A percentile compares a stretch with the other conserved stretches of the same genome.
Evolutionary conservation across 2,329 filamentous ascomycete genomes (phyloP).

Genomic region (Colletotrichum orbiculare): DNA sequence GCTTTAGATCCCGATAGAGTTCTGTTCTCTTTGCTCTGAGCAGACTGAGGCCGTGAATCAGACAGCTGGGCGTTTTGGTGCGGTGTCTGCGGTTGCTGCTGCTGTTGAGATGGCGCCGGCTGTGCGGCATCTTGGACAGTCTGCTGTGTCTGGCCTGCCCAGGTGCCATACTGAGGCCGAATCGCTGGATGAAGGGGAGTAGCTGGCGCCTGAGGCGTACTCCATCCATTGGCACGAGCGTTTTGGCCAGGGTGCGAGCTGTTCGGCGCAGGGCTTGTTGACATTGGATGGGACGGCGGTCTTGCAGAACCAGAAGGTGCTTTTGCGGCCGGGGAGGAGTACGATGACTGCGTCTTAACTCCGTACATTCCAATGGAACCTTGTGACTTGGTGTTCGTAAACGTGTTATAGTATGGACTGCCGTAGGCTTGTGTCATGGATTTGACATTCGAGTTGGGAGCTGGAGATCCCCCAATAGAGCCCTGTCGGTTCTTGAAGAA

Average conservation of each 20-base stretch:
- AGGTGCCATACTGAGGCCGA: slow-evolving; percentile 44
- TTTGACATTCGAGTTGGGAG: slow-evolving; percentile 4
- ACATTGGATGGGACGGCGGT: slow-evolving; percentile 33
- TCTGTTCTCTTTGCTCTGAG: slow-evolving; percentile 22
- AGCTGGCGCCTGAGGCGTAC: slow-evolving; percentile 35
- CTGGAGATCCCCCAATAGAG: slow-evolving; percentile 35
- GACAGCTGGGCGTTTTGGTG: background rate
- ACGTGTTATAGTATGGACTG: slow-evolving; percentile 27
- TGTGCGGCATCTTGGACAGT: slow-evolving; percentile 7
- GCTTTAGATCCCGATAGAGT: slow-evolving; percentile 21
- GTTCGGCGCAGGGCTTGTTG: slow-evolving; percentile 20
- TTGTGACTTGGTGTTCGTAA: slow-evolving; percentile 21
- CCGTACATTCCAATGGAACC: slow-evolving; percentile 36
- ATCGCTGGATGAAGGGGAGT: slow-evolving; percentile 51
- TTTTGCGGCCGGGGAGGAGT: slow-evolving; percentile 29
- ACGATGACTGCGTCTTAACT: slow-evolving; percentile 32
- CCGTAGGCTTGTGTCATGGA: slow-evolving; percentile 11
- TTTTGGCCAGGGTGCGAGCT: slow-evolving; percentile 29
- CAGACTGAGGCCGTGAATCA: background rate
- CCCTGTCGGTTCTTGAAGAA: slow-evolving; percentile 43
- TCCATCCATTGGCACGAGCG: slow-evolving; percentile 28
- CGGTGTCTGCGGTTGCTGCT: slow-evolving; percentile 1
- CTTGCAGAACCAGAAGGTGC: slow-evolving; percentile 10
- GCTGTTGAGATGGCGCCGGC: slow-evolving; percentile 37
- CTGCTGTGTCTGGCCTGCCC: slow-evolving; percentile 26